A percentile compares a stretch with the other conserved stretches of the same genome.
Conservation (phyloP, 2,329 filamentous ascomycete genomes). For the Botrytis pseudocinerea region DNA sequence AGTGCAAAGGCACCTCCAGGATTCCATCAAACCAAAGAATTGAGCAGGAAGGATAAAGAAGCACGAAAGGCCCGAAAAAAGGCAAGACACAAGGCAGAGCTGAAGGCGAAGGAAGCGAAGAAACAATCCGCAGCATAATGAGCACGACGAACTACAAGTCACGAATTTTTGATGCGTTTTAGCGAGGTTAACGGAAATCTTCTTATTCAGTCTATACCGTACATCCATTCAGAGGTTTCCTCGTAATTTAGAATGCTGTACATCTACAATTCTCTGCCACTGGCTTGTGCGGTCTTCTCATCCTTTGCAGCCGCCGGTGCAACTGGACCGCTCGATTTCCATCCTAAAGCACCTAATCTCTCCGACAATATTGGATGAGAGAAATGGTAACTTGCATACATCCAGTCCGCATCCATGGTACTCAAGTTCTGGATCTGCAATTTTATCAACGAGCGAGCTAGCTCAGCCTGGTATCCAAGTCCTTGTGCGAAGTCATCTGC, state of each 20-base stretch:
- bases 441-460: conserved; percentile 89
- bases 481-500: conserved; percentile 86
- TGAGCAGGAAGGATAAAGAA: conserved; percentile 38
- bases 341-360: conserved; percentile 85
- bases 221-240: conserved; percentile 44
- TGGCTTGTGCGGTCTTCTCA: conserved; percentile 63
- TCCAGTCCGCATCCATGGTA: conserved; percentile 98
- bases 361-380: conserved; percentile 96
- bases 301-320: conserved; percentile 37
- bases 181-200: conserved; percentile 10
- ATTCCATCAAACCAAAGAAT: conserved; percentile 42
- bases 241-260: conserved; percentile 5
- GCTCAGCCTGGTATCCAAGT: conserved; percentile 79
- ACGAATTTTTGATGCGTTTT: conserved; percentile 22
- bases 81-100: conserved; percentile 54
- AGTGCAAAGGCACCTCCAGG: conserved; percentile 24
- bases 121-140: conserved; percentile 43
- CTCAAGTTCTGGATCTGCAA: conserved; percentile 97
- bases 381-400: conserved; percentile 98
- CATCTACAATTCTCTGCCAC: conserved; percentile 71
- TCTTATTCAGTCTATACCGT: conserved; percentile 20
- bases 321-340: conserved; percentile 59
- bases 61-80: conserved; percentile 44
- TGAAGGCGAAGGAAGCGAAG: conserved; percentile 61
- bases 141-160: conserved; percentile 15